These are phyloP conservation scores for Leersia perrieri DNA, from an alignment of 176 grass and related monocot species.

Conservation along the genomic window DNA sequence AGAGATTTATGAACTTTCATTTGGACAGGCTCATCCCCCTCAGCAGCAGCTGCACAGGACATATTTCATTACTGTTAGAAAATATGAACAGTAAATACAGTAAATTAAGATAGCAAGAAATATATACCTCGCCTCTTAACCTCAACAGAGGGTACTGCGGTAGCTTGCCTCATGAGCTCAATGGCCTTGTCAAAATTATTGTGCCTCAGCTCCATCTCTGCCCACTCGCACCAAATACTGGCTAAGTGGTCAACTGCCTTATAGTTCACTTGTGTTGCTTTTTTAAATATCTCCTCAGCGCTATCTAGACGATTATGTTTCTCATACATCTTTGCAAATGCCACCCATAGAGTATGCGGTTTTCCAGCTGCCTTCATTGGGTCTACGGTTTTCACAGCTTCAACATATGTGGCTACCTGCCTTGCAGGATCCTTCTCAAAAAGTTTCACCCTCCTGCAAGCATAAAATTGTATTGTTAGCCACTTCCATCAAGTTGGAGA, in stretches of 20 bases:
- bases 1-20: conserved; percentile 83
- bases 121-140: conserved; percentile 78
- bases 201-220: conserved; percentile 73
- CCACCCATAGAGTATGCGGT: conserved; percentile 79
- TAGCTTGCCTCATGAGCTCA: conserved; percentile 77
- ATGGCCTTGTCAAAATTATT: conserved; percentile 66
- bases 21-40: conserved; percentile 72
- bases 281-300: conserved; percentile 70
- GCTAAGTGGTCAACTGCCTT: conserved; percentile 74
- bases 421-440: conserved; percentile 69
- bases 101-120: conserved; percentile 16
- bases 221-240: conserved; percentile 87
- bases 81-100: background rate
- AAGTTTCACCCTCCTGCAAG: conserved; percentile 76
- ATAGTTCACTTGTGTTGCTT: conserved; percentile 72
- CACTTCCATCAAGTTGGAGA: conserved; percentile 13
- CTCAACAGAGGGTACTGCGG: conserved; percentile 73
- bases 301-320: conserved; percentile 72
- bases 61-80: conserved; percentile 12
- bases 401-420: conserved; percentile 74
- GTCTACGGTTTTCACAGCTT: conserved; percentile 86
- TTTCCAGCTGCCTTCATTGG: conserved; percentile 89
- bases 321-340: conserved; percentile 86
- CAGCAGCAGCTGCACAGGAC: conserved; percentile 64
- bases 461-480: conserved; percentile 31